phyloP scores from a whole-genome alignment of 78 protist species.

The Planoprotostelium fungivorum region DNA sequence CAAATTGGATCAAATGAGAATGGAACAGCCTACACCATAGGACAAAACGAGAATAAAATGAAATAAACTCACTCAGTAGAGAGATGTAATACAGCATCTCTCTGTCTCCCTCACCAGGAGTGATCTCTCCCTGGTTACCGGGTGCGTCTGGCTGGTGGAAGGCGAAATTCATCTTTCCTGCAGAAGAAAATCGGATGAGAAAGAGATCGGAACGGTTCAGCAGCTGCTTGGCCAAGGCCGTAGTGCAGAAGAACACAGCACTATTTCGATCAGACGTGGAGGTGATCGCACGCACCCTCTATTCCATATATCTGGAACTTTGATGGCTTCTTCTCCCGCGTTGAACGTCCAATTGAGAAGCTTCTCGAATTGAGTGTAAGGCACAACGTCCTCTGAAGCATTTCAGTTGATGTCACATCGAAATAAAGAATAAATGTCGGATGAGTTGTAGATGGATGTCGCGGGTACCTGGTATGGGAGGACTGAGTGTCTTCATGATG shows the following conservation, averaged over 20 bases:
- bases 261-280: not conserved
- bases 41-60: too few species aligned
- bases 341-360: not conserved
- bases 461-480: not conserved
- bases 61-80: too few species aligned
- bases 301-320: not conserved
- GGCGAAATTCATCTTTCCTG: not conserved
- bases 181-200: not conserved
- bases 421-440: too few species aligned
- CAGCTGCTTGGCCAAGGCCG: not conserved
- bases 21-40: too few species aligned
- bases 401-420: too few species aligned
- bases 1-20: too few species aligned
- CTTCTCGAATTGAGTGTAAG: not conserved
- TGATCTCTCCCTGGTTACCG: too few species aligned
- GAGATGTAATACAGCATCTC: too few species aligned
- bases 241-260: not conserved
- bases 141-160: not conserved
- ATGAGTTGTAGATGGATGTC: too few species aligned
- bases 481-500: not conserved
- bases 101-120: too few species aligned
- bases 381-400: not conserved
- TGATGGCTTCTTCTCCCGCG: not conserved
- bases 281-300: too few species aligned
- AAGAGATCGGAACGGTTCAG: not conserved